Conservation (phyloP, 2,329 filamentous ascomycete genomes). For the Pseudogymnoascus sp. region DNA sequence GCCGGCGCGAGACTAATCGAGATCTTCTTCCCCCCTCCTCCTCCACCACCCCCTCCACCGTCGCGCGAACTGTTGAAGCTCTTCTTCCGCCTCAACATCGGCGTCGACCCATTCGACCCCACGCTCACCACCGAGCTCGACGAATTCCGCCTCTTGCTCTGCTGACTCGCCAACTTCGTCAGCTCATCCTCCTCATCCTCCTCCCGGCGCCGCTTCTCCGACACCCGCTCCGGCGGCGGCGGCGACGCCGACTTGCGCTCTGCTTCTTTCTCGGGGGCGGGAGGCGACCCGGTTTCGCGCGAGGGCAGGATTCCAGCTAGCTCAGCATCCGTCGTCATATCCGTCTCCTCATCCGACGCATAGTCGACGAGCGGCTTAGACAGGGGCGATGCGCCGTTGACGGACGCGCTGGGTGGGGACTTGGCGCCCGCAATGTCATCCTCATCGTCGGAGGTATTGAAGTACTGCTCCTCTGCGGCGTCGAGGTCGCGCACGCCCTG, state of each 20-base stretch:
- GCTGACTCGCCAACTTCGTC: constrained; percentile 62
- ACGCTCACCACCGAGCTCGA: constrained; percentile 35
- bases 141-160: constrained; percentile 52
- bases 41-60: constrained; percentile 30
- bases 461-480: constrained; percentile 84
- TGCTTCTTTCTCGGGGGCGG: constrained; percentile 21
- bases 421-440: constrained; percentile 53
- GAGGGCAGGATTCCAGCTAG: constrained; percentile 14
- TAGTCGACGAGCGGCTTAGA: constrained; percentile 83
- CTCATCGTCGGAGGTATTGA: constrained; percentile 81
- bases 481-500: constrained; percentile 77
- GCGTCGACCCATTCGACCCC: constrained; percentile 21
- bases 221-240: constrained; percentile 65
- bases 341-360: constrained; percentile 80
- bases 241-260: constrained; percentile 19
- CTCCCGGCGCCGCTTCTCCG: constrained; percentile 84
- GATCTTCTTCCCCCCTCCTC: constrained; percentile 40
- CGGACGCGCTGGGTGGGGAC: constrained; percentile 29
- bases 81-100: constrained; percentile 39
- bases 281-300: constrained; percentile 29
- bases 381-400: constrained; percentile 58
- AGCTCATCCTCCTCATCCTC: constrained; percentile 91
- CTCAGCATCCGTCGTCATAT: constrained; percentile 37
- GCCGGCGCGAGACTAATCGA: constrained; percentile 48
- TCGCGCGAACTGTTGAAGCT: constrained; percentile 36